phyloP scores from a whole-genome alignment of 257 asterid genomes.

The Schizonepeta tenuifolia region DNA sequence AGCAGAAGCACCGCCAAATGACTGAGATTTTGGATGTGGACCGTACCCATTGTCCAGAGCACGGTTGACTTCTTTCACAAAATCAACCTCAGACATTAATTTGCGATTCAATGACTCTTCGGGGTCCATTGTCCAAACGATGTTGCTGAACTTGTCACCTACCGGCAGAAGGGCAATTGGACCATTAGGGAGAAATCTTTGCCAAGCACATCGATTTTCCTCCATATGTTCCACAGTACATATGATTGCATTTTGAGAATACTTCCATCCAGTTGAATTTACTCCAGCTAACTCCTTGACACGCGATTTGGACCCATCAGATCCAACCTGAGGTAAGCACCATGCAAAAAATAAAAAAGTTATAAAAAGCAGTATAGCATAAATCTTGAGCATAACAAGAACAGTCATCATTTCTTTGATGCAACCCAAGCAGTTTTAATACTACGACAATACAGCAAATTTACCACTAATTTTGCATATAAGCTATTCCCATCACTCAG shows the following conservation, averaged over 20 bases:
- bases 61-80: constrained; percentile 62
- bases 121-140: constrained; percentile 95
- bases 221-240: constrained; percentile 77
- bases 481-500: constrained; percentile 74
- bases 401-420: constrained; percentile 7
- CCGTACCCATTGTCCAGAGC: constrained; percentile 86
- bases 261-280: constrained; percentile 89
- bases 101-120: constrained; percentile 67
- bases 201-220: constrained; percentile 86
- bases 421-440: background rate
- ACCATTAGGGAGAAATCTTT: constrained; percentile 82
- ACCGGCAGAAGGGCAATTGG: constrained; percentile 94
- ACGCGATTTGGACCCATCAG: constrained; percentile 94
- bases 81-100: constrained; percentile 66
- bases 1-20: constrained; percentile 38
- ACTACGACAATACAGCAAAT: constrained; percentile 7
- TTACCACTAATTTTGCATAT: constrained; percentile 89
- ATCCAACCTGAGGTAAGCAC: constrained; percentile 70
- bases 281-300: constrained; percentile 92
- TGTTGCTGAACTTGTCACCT: constrained; percentile 88
- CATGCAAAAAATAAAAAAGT: constrained; percentile 13
- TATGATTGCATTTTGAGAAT: constrained; percentile 87
- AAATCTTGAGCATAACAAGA: background rate
- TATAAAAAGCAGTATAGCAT: constrained; percentile 7
- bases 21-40: constrained; percentile 67